Evolutionary conservation across 371 early-diverging fungal species (phyloP).

Genomic region (Batrachochytrium dendrobatidis): DNA sequence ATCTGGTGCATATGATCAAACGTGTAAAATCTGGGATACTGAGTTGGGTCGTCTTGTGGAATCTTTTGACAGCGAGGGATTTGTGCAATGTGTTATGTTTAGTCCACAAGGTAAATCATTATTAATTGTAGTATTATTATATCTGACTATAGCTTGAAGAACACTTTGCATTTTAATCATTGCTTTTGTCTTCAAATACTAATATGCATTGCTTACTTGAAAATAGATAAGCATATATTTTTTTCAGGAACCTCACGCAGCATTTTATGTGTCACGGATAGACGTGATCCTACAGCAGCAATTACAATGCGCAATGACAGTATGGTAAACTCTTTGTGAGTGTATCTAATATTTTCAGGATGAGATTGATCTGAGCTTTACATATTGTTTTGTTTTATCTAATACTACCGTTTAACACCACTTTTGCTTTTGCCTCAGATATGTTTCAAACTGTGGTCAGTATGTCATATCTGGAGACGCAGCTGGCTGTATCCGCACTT

Average conservation of each 20-base stretch:
- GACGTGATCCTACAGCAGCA: constrained; percentile 41
- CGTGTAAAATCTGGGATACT: constrained; percentile 78
- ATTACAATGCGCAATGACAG: constrained; percentile 53
- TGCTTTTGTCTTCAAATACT: no score
- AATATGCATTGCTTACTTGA: no score
- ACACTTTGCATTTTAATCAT: no score
- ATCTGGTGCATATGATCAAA: constrained; percentile 75
- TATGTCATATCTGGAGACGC: constrained; percentile 76
- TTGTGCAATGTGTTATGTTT: constrained; percentile 79
- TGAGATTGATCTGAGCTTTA: no score
- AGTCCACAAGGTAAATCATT: constrained; percentile 58
- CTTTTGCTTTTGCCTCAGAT: no score
- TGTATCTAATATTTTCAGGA: no score
- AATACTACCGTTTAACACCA: no score
- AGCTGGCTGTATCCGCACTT: constrained; percentile 66
- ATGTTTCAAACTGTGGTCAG: constrained; percentile 61
- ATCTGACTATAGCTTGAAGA: no score
- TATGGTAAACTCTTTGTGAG: constrained; percentile 12
- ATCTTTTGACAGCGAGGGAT: constrained; percentile 68
- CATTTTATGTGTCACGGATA: constrained; percentile 61
- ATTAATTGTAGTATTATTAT: neutral
- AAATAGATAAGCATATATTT: constrained; percentile 61
- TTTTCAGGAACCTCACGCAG: constrained; percentile 75
- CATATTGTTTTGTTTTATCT: no score
- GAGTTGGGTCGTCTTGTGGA: constrained; percentile 57